phyloP scores from a whole-genome alignment of 2,329 filamentous ascomycete genomes.

The Leptographium procerum region DNA sequence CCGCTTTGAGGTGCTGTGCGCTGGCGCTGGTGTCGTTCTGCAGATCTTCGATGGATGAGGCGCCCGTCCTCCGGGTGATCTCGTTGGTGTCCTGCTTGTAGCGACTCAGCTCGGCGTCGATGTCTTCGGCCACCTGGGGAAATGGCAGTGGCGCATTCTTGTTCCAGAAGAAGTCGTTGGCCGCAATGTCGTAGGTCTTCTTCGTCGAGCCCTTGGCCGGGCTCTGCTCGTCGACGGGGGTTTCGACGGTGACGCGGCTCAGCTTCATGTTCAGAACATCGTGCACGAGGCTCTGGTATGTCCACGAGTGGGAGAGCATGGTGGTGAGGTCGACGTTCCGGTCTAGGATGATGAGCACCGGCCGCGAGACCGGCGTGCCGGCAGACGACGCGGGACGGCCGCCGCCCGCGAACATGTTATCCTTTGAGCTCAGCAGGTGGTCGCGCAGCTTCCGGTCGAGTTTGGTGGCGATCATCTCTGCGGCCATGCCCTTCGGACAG shows the following conservation, averaged over 20 bases:
- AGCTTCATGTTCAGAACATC: slow-evolving; percentile 41
- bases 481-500: slow-evolving; percentile 83
- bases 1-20: slow-evolving; percentile 89
- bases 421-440: slow-evolving; percentile 94
- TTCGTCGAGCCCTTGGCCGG: slow-evolving; percentile 66
- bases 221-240: slow-evolving; percentile 65
- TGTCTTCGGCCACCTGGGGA: slow-evolving; percentile 91
- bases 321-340: slow-evolving; percentile 91
- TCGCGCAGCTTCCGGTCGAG: slow-evolving; percentile 92
- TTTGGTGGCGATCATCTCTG: slow-evolving; percentile 88
- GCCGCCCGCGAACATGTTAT: slow-evolving; percentile 74
- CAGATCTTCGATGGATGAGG: slow-evolving; percentile 83
- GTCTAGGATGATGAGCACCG: slow-evolving; percentile 87
- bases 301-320: slow-evolving; percentile 91
- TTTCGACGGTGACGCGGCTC: slow-evolving; percentile 89
- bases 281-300: slow-evolving; percentile 72
- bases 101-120: slow-evolving; percentile 75
- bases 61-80: slow-evolving; percentile 90
- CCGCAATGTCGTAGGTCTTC: slow-evolving; percentile 79
- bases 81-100: slow-evolving; percentile 95
- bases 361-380: slow-evolving; percentile 61
- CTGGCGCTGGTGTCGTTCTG: slow-evolving; percentile 81
- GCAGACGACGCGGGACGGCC: slow-evolving; percentile 47
- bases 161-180: slow-evolving; percentile 93
- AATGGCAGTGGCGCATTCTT: slow-evolving; percentile 87